Base-by-base conservation (phyloP, 257 asterid genomes). In the Solanum ossicruentum region DNA sequence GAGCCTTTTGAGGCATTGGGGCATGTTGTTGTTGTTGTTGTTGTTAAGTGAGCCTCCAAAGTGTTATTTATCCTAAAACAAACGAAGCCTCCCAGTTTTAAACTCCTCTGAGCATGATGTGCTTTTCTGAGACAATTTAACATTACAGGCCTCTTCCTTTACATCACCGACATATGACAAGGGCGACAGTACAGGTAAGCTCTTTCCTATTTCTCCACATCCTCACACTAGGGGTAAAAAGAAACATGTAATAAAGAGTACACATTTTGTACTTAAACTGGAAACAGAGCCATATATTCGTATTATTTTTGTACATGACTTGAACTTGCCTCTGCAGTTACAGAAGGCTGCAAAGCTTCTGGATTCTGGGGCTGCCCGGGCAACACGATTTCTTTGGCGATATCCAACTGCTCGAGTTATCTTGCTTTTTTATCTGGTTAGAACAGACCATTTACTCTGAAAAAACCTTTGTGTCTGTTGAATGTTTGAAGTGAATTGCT, bases 311-410 rank as follows among this genome's bases (percentile, higher is more conserved):
- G 69, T n/a, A 86, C 55, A 56, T 49, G 81, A 73, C 81, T 41
- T 80, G 57, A 80, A 73, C 87, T 55, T 86, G 23, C 66, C 81
- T 78, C 77, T 91, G 90, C 92, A 97, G 99, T 91, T 97, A 92
- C 99, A 97, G 92, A 94, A 89, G 91, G 99, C 99, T 23, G 99
- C 94, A 15, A 97, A 97, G 86, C 88, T 95, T 80, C 90, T 97
- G 87, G 99, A 97, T 85, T 89, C 94, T 10, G 99, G 98, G 85
- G 99, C 99, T 56, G 99, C 92, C 87, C 92, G 99, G 93, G 99
- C 97, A 84, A 97, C 99, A 36, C 93, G 95, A 87, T 97, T 97
- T 91, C 93, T 97, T 57, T 97, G 99, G 99, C 97, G 95, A 86
- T 95, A 95, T 92, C 99, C 99, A 69, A 91, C 91, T 85, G 99